These are phyloP conservation scores for Apiotrichum akiyoshidainum DNA, from an alignment of 1,284 basidiomycete species.

Conservation along the genomic window DNA sequence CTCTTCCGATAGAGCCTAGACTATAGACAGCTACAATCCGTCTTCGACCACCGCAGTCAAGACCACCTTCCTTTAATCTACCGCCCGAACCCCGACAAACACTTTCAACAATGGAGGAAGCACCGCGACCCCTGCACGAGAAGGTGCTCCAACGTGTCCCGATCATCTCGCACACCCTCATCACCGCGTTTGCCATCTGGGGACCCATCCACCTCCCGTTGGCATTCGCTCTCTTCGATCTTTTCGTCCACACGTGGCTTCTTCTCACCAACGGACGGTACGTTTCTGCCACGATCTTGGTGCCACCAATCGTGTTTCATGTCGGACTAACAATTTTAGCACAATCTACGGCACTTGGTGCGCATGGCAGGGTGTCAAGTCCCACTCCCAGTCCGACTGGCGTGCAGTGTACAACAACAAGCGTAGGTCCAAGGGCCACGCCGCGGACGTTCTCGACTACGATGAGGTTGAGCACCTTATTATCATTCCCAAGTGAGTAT, in stretches of 20 bases:
- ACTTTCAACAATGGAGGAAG: constrained; percentile 2
- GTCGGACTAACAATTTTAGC: constrained; percentile 8
- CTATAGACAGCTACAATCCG: background rate
- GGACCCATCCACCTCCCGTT: constrained; percentile 31
- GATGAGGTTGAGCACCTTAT: constrained; percentile 39
- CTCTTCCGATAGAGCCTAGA: too few relatives aligned
- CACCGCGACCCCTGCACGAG: constrained; percentile 3
- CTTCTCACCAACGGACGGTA: constrained; percentile 31
- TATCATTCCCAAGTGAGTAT: constrained; percentile 31
- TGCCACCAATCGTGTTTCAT: background rate
- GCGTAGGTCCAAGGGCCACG: background rate
- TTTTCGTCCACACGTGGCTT: constrained; percentile 31
- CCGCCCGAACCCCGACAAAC: background rate
- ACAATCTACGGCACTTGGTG: constrained; percentile 27
- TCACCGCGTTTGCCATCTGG: constrained; percentile 27
- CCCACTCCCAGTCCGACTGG: constrained; percentile 34
- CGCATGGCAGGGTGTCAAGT: constrained; percentile 30
- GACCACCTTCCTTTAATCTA: background rate
- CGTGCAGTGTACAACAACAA: constrained; percentile 7
- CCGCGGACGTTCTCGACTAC: constrained; percentile 19
- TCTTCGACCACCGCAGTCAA: too few relatives aligned
- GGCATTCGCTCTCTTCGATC: constrained; percentile 23
- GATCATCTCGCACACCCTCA: constrained; percentile 29
- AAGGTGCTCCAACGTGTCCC: constrained; percentile 33
- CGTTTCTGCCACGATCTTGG: constrained; percentile 1